These are phyloP conservation scores for Triangularia verruculosa DNA, from an alignment of 2,329 filamentous ascomycete species.

Conservation along the genomic window DNA sequence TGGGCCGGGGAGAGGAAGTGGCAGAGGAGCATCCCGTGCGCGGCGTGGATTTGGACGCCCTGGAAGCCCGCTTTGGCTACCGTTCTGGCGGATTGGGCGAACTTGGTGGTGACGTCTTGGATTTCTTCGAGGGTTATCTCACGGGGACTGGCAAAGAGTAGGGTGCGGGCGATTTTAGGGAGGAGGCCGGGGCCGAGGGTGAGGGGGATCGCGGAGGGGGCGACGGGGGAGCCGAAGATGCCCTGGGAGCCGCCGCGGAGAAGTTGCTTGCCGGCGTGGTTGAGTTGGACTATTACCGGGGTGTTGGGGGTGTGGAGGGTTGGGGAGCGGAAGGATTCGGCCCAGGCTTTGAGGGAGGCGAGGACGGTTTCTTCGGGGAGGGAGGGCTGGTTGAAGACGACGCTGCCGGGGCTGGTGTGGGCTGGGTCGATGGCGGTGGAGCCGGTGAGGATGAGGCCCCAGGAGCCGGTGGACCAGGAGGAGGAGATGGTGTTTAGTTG, in stretches of 20 bases:
- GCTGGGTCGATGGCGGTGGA: slow-evolving; percentile 38
- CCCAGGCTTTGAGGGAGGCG: slow-evolving; percentile 38
- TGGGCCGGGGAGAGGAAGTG: slow-evolving; percentile 52
- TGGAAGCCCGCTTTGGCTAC: slow-evolving; percentile 45
- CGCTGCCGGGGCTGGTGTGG: slow-evolving; percentile 37
- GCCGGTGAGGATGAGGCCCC: slow-evolving; percentile 52
- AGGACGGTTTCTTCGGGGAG: slow-evolving; percentile 29
- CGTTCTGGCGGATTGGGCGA: slow-evolving; percentile 51
- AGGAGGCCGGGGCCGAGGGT: slow-evolving; percentile 40
- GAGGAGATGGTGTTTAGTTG: slow-evolving; percentile 46
- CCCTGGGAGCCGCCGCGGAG: slow-evolving; percentile 34
- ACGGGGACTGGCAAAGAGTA: slow-evolving; percentile 52
- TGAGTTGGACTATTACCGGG: slow-evolving; percentile 59
- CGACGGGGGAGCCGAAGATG: slow-evolving; percentile 49
- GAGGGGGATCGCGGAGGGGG: slow-evolving; percentile 41
- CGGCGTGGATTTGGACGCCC: slow-evolving; percentile 45
- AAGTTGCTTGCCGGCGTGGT: slow-evolving; percentile 59
- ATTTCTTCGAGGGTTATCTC: slow-evolving; percentile 57
- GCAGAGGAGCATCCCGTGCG: slow-evolving; percentile 57
- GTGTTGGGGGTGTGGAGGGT: slow-evolving; percentile 42
- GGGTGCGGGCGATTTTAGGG: slow-evolving; percentile 30
- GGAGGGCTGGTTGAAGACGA: slow-evolving; percentile 32
- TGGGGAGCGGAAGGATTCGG: slow-evolving; percentile 46
- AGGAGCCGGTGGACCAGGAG: slow-evolving; percentile 52
- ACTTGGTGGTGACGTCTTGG: slow-evolving; percentile 48